phyloP scores from a whole-genome alignment of 2,329 filamentous ascomycete species.

The Calonectria hawksworthii region DNA sequence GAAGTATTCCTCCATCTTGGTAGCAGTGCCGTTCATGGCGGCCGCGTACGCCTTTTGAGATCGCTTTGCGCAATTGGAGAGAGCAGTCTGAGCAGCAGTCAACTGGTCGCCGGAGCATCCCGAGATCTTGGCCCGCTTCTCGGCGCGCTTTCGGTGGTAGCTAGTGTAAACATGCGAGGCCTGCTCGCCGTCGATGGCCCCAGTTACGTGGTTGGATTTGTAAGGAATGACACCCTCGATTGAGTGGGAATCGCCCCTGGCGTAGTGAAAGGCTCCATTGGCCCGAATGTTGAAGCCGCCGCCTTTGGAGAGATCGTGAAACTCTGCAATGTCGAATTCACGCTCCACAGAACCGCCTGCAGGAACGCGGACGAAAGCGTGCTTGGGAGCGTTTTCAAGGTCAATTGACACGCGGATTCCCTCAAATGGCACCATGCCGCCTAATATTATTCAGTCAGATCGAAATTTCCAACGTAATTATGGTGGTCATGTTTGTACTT shows the following conservation, averaged over 20 bases:
- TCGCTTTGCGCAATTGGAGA: conserved; percentile 54
- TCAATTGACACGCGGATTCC: conserved; percentile 63
- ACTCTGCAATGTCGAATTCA: conserved; percentile 64
- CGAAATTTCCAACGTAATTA: not conserved
- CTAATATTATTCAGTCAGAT: not conserved
- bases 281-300: conserved; percentile 67
- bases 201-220: conserved; percentile 67
- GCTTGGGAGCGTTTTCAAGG: conserved; percentile 55
- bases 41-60: conserved; percentile 63
- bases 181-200: conserved; percentile 67
- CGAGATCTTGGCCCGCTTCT: conserved; percentile 55
- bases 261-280: conserved; percentile 65
- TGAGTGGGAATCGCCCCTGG: conserved; percentile 63
- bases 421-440: conserved; percentile 55
- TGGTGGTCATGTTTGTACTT: not conserved
- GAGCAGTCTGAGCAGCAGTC: conserved; percentile 58
- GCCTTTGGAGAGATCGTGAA: conserved; percentile 60
- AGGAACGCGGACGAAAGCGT: conserved; percentile 61
- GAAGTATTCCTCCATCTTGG: conserved; percentile 69
- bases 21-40: conserved; percentile 60
- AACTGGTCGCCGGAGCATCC: conserved; percentile 63
- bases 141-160: conserved; percentile 54
- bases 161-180: conserved; percentile 63
- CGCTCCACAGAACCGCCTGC: conserved; percentile 61
- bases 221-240: conserved; percentile 62